Evolutionary conservation across 306 rosid genomes (phyloP).

Genomic region (Ammopiptanthus mongolicus): DNA sequence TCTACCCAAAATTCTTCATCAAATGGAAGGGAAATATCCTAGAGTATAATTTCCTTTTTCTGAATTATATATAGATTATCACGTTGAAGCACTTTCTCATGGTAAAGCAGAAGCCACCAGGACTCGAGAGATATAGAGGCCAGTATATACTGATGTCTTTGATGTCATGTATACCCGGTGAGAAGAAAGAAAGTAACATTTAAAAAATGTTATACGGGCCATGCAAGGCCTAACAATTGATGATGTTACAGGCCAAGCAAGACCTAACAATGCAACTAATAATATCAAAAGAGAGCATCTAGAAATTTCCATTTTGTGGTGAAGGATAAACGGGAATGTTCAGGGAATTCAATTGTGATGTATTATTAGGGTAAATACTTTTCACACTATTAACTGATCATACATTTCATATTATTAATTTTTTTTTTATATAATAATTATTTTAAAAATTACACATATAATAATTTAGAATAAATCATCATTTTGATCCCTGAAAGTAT

Average conservation of each 20-base stretch:
- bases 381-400: too few species aligned
- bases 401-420: too few species aligned
- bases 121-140: too few species aligned
- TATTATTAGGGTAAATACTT: too few species aligned
- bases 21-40: background rate
- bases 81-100: background rate
- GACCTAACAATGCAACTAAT: background rate
- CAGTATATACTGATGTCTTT: background rate
- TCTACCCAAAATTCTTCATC: background rate
- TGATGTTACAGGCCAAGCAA: background rate
- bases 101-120: background rate
- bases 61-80: background rate
- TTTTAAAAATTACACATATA: too few species aligned
- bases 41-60: background rate
- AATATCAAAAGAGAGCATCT: background rate
- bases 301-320: background rate
- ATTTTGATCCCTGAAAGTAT: too few species aligned
- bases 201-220: background rate
- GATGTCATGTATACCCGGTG: background rate
- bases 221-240: background rate
- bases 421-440: too few species aligned
- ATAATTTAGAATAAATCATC: too few species aligned
- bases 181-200: background rate
- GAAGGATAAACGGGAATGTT: background rate
- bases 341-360: background rate